Evolutionary conservation across 106 monocot genomes (phyloP), one percentile per base, ranked within the genome.

Genomic region (Apostasia shenzhenica): DNA sequence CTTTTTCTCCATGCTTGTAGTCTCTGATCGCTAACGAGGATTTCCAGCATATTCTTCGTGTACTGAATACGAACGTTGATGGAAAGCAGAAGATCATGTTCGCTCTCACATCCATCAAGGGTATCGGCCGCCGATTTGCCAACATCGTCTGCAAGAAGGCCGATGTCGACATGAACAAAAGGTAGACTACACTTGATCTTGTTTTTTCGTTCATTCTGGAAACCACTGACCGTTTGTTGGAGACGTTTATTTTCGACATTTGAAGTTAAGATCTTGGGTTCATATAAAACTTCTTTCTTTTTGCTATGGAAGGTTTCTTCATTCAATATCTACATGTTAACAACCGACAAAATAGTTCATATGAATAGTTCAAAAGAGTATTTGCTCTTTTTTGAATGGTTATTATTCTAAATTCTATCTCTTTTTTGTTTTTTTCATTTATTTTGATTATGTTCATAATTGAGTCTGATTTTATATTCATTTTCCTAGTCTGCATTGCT

Each of bases 71-170:
- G 4, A 95, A 91, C 70, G 94, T 95, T 3, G 91, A 95, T 84
- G 91, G 94, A 41, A 95, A 95, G 82, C 73, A 85, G 70, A 88
- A 91, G 88, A 91, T 95, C 65, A 95, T 91, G 91, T 91, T 88
- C 53, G 94, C 95, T 3, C 78, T 95, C 55, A 95, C 95, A 60
- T 81, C 88, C 70, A 95, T 95, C 73, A 95, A 95, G 85, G 94
- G 94, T 80, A 70, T 95, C 47, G 94, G 91, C 2, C 79, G 94
- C 63, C 80, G 94, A 0, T 91, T 88, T 74, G 85, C 94, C 75
- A 91, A 94, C 83, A 91, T 91, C 67, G 83, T 71, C 46, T 95
- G 94, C 94, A 91, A 95, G 84, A 95, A 91, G 76, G 95, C 95
- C 54, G 95, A 91, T 51, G 85, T 95, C 38, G 94, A 95, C 83